phyloP scores from a whole-genome alignment of 2,329 filamentous ascomycete genomes.

The Colletotrichum australisinense region DNA sequence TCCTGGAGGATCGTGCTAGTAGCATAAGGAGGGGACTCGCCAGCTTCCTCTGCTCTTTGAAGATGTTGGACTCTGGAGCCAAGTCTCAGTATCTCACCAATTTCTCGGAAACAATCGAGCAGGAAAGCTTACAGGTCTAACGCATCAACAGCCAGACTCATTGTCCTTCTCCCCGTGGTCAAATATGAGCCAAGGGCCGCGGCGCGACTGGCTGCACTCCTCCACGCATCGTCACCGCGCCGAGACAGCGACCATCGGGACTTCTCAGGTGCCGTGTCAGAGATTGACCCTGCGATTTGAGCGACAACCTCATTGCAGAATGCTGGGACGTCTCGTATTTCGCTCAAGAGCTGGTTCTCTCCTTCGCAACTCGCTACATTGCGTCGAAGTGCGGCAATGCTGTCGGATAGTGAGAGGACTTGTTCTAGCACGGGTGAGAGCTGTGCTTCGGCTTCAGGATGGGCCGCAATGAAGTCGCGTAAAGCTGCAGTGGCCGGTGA shows the following conservation, averaged over 20 bases:
- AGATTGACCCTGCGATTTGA: not conserved
- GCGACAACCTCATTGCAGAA: conserved; percentile 5
- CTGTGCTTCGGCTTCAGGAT: not conserved
- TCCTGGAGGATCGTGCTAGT: conserved; percentile 19
- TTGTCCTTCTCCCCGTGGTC: not conserved
- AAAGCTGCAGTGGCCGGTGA: not conserved
- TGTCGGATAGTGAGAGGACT: not conserved
- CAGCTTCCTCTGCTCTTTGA: conserved; percentile 11
- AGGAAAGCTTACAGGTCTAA: conserved; percentile 20
- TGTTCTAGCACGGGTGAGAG: conserved; percentile 14
- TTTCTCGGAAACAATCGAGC: not conserved
- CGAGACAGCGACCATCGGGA: not conserved
- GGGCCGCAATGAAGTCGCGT: not conserved
- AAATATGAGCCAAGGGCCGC: not conserved
- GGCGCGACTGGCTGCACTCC: not conserved
- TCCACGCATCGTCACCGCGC: not conserved
- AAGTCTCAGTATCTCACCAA: not conserved
- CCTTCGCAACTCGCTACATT: not conserved
- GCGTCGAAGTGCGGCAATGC: not conserved
- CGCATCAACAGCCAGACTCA: conserved; percentile 3
- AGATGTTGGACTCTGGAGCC: conserved; percentile 1
- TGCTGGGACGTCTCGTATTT: not conserved
- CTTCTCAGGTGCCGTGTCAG: not conserved
- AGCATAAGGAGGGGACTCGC: conserved; percentile 30
- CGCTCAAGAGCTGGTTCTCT: not conserved